A percentile compares a stretch with the other conserved stretches of the same genome.
phyloP scores from a whole-genome alignment of 2,329 filamentous ascomycete species.

The Uncinocarpus reesii region DNA sequence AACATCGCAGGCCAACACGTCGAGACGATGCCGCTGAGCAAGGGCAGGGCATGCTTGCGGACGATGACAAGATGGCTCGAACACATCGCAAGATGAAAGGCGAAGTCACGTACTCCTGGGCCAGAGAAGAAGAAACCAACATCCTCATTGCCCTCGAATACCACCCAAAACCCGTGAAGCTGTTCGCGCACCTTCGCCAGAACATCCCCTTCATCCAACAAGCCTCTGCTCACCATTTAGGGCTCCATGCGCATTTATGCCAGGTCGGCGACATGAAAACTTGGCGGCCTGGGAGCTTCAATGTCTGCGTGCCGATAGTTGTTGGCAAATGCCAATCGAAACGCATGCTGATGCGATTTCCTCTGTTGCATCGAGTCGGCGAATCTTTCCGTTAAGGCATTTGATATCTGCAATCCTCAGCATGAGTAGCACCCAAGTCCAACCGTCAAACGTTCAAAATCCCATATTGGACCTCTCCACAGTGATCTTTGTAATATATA shows the following conservation, averaged over 20 bases:
- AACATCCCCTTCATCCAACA: constrained; percentile 7
- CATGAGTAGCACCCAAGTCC: no score
- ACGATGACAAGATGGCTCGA: neutral
- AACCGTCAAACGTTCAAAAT: no score
- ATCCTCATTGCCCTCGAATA: neutral
- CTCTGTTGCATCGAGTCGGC: no score
- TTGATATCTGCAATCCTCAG: no score
- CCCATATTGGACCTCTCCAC: no score
- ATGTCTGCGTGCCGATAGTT: constrained; percentile 25
- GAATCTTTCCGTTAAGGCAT: no score
- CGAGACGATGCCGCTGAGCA: no score
- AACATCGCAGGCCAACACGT: no score
- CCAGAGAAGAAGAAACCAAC: neutral
- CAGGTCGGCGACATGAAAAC: constrained; percentile 3
- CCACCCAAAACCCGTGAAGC: neutral
- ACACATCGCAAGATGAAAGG: neutral
- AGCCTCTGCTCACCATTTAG: constrained; percentile 14
- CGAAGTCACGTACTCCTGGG: constrained; percentile 1
- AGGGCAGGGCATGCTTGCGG: no score
- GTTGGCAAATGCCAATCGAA: neutral
- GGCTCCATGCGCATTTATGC: constrained; percentile 12
- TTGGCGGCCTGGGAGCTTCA: constrained; percentile 28
- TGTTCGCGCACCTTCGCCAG: neutral
- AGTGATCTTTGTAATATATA: no score
- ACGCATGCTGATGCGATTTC: no score